Evolutionary conservation across 108 stramenopile genomes (phyloP), one percentile per base, ranked within the genome.

Genomic region (Nitzschia inconspicua): DNA sequence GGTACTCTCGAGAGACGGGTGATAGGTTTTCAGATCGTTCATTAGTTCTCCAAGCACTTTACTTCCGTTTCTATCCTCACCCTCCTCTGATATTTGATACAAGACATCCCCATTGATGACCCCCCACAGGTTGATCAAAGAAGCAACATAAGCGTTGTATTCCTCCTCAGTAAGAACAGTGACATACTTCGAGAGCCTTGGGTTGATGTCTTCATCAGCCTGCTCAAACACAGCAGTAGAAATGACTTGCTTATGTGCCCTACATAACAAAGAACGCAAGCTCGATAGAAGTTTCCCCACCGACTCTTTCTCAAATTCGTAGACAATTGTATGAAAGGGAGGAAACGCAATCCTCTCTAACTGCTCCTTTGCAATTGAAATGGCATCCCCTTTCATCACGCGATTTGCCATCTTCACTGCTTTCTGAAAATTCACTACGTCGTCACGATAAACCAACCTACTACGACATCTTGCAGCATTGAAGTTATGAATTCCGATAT

Each of bases 261-360:
- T 23, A 44, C 70, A 71, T 19, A 40, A 50, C 10, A 71, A 31
- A 8, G 70, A 61, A 16, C 47, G 44, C 2, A 71, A 30, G 29
- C 70, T 71, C 24, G 43, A 35, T 6, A 57, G 35, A 25, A 71
- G 46, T 30, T 48, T 63, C 8, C 31, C 62, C 11, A 27, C 44
- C 3, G 62, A 56, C 27, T 58, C 44, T 13, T 51, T 46, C 47
- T 71, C 62, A 39, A 57, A 63, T 9, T 71, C 49, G 14, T 57
- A 26, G 0, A 57, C 30, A 10, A 51, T 49, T 3, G 20, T 47
- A 42, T 63, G 62, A 18, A 22, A 50, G 31, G 23, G 63, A 8
- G 70, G 62, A 50, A 71, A 71, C 4, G 36, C 57, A 26, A 49
- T 10, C 7, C 50, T 58, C 20, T 50, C 61, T 0, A 63, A 54